A percentile compares a stretch with the other conserved stretches of the same genome.
phyloP scores from a whole-genome alignment of 306 rosid genomes.

The Morella rubra region DNA sequence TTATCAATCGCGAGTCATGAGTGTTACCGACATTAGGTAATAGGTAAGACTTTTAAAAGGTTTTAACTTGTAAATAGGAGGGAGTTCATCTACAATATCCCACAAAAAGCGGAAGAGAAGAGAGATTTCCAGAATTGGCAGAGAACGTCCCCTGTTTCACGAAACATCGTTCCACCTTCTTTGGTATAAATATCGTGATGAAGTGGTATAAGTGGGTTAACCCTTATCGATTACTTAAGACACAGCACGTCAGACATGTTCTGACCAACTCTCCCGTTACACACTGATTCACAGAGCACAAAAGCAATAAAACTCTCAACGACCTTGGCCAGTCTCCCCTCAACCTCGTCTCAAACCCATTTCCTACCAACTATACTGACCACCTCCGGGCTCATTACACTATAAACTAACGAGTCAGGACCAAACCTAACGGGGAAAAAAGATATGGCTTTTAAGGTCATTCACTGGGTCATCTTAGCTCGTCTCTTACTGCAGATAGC shows the following conservation, averaged over 20 bases:
- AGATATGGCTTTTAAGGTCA: conserved; percentile 9
- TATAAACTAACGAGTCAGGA: conserved; percentile 9
- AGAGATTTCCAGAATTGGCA: no score
- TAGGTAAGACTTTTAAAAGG: no score
- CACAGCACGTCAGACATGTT: neutral
- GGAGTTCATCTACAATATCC: no score
- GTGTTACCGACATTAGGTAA: no score
- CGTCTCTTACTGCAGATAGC: conserved; percentile 20
- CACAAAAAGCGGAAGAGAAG: no score
- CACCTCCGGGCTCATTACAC: neutral
- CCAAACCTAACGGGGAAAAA: neutral
- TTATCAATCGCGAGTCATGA: no score
- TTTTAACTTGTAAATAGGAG: no score
- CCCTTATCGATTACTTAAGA: neutral
- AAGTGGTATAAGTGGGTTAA: neutral
- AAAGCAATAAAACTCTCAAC: conserved; percentile 15
- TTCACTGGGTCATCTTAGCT: conserved; percentile 18
- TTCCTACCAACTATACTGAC: conserved; percentile 18
- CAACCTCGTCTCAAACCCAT: neutral
- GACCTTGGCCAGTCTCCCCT: conserved; percentile 24
- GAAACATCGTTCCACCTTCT: neutral
- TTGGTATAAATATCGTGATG: neutral
- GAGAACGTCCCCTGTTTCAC: no score
- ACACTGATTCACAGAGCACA: neutral
- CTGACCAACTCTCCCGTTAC: neutral